phyloP scores from a whole-genome alignment of 805 yeast species.

The Candida argentea region DNA sequence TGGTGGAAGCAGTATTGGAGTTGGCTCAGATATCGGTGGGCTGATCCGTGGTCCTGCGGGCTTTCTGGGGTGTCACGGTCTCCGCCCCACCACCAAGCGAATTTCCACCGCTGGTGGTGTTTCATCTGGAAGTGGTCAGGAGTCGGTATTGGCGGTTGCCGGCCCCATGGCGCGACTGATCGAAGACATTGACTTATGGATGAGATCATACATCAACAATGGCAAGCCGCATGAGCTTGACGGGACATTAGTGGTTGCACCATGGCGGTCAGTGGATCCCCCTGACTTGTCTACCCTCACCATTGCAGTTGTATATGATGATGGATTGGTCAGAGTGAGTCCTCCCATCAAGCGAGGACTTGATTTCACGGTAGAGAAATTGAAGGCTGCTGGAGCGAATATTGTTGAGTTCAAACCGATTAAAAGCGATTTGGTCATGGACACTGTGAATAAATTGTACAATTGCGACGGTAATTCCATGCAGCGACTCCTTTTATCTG shows the following conservation, averaged over 20 bases:
- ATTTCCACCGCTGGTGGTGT: slow-evolving; percentile 36
- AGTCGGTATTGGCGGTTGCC: slow-evolving; percentile 51
- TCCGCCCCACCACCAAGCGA: slow-evolving; percentile 53
- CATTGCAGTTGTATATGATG: slow-evolving; percentile 54
- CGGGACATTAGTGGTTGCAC: slow-evolving; percentile 36
- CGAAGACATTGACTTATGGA: slow-evolving; percentile 60
- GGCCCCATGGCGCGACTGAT: slow-evolving; percentile 61
- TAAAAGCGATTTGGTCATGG: slow-evolving; percentile 45
- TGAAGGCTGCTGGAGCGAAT: slow-evolving; percentile 49
- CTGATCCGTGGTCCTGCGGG: slow-evolving; percentile 63
- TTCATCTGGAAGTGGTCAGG: slow-evolving; percentile 52
- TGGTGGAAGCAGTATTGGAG: slow-evolving; percentile 52
- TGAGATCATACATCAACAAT: slow-evolving; percentile 48
- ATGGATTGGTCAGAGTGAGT: slow-evolving; percentile 55
- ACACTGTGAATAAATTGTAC: slow-evolving; percentile 48
- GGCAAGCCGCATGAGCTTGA: slow-evolving; percentile 58
- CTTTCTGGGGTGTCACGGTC: slow-evolving; percentile 49
- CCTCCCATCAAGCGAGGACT: slow-evolving; percentile 52
- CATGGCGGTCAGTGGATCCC: slow-evolving; percentile 39
- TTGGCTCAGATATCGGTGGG: slow-evolving; percentile 69
- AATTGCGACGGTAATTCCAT: slow-evolving; percentile 58
- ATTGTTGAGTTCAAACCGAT: slow-evolving; percentile 51
- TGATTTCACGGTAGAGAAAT: slow-evolving; percentile 40
- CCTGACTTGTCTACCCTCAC: slow-evolving; percentile 38
- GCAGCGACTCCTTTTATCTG: slow-evolving; percentile 40